These are phyloP conservation scores for Aureobasidium sp. DNA, from an alignment of 2,329 filamentous ascomycete species.

Conservation along the genomic window DNA sequence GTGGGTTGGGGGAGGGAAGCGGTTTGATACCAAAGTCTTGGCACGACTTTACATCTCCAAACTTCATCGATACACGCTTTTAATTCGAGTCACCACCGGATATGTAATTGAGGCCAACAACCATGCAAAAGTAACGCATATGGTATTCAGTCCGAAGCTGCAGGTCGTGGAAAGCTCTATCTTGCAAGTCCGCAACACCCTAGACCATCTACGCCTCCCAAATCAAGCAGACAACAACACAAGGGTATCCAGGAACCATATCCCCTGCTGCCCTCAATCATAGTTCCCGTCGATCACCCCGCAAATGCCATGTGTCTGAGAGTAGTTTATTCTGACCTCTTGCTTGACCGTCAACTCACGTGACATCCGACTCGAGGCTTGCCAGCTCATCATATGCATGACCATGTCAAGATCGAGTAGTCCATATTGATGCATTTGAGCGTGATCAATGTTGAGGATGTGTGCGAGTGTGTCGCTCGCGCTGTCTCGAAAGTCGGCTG, in stretches of 20 bases:
- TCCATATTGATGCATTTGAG: too few species aligned
- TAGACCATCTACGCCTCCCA: background rate
- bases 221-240: background rate
- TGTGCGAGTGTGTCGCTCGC: too few species aligned
- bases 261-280: constrained; percentile 9
- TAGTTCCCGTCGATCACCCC: constrained; percentile 18
- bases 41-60: background rate
- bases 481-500: too few species aligned
- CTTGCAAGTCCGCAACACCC: background rate
- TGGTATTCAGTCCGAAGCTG: background rate
- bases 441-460: too few species aligned
- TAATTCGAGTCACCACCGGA: background rate
- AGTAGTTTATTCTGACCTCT: constrained; percentile 17
- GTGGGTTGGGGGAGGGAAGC: background rate
- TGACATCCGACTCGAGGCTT: background rate
- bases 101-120: background rate
- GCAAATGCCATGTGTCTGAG: constrained; percentile 16
- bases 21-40: constrained; percentile 6
- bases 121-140: background rate
- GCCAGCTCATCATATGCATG: background rate
- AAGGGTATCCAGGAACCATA: constrained; percentile 16
- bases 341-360: background rate
- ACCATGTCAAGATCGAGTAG: too few species aligned
- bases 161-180: background rate
- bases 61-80: background rate